Evolutionary conservation across 163 green algal genomes (phyloP), one percentile per base, ranked within the genome.

Genomic region (Coccomyxa subellipsoidea): DNA sequence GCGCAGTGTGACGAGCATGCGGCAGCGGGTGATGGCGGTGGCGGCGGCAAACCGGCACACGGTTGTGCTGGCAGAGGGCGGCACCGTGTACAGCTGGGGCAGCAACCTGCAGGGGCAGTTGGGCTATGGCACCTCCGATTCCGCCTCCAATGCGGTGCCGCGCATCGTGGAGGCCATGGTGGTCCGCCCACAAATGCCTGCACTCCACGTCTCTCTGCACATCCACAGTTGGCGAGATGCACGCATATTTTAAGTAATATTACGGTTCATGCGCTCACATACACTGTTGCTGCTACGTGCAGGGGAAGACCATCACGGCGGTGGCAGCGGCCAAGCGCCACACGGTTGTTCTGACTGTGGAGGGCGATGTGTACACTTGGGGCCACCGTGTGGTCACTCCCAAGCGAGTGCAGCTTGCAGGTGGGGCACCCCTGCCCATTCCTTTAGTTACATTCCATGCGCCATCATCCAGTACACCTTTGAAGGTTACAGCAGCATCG

Each of bases 121-220:
- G 80, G 95, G 95, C 6, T 98, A 98, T 80, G 95, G 94, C 85
- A 98, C 90, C 25, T 89, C 79, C 25, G 94, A 96, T 83, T 94
- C 88, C 25, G 81, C 66, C 37, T 94, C 86, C 76, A 97, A 94
- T 84, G 85, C 89, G 6, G 86, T 85, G 6, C 95, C 95, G 0
- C 89, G 94, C 25, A 34, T 95, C 21, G 95, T 98, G 29, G 95
- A 98, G 54, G 87, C 90, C 0, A 84, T 98, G 53, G 95, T 95
- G 89, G 93, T 93, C 37, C 38, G 83, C n/a, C 27, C 7, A 25
- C 73, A 73, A 40, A 32, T 69, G 7, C 76, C 38, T 5, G 53
- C 3, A 72, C 21, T 80, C n/a, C n/a, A n/a, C n/a, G n/a, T n/a
- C n/a, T n/a, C n/a, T n/a, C n/a, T n/a, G n/a, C n/a, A n/a, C n/a